A percentile compares a stretch with the other conserved stretches of the same genome.
Conservation (phyloP, 345 rosid species). For the Arabidopsis suecica region DNA sequence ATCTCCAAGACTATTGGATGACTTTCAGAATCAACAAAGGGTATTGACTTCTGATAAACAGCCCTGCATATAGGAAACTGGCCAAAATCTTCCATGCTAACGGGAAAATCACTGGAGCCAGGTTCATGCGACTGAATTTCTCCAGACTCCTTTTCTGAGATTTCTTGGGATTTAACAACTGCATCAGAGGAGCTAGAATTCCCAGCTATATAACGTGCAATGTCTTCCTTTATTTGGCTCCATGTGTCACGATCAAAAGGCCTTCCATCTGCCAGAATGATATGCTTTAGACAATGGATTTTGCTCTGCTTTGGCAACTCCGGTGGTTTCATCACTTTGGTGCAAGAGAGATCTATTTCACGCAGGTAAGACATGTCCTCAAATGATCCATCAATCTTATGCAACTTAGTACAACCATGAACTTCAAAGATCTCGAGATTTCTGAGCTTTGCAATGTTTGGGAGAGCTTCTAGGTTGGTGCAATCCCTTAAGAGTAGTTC, state of each 20-base stretch:
- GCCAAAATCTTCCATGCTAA: too few species aligned
- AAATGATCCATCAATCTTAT: not conserved
- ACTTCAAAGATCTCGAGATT: not conserved
- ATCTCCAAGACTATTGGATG: not conserved
- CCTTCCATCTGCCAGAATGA: not conserved
- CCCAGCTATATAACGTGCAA: not conserved
- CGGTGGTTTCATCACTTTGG: not conserved
- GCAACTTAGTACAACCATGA: not conserved
- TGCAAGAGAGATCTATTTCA: not conserved
- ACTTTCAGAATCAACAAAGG: not conserved
- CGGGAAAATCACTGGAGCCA: too few species aligned
- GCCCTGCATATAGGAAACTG: not conserved
- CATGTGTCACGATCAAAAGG: not conserved
- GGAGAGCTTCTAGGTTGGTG: not conserved
- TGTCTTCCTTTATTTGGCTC: not conserved
- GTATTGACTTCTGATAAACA: not conserved
- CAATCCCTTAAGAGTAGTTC: not conserved
- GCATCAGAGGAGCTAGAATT: not conserved
- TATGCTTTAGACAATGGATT: not conserved
- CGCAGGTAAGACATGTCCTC: not conserved
- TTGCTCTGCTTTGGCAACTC: not conserved
- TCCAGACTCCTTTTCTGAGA: not conserved
- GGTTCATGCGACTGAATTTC: not conserved
- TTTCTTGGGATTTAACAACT: not conserved
- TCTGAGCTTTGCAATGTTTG: not conserved